phyloP scores from a whole-genome alignment of 192 early-diverging fungal genomes.

The Gaertneriomyces sp. region DNA sequence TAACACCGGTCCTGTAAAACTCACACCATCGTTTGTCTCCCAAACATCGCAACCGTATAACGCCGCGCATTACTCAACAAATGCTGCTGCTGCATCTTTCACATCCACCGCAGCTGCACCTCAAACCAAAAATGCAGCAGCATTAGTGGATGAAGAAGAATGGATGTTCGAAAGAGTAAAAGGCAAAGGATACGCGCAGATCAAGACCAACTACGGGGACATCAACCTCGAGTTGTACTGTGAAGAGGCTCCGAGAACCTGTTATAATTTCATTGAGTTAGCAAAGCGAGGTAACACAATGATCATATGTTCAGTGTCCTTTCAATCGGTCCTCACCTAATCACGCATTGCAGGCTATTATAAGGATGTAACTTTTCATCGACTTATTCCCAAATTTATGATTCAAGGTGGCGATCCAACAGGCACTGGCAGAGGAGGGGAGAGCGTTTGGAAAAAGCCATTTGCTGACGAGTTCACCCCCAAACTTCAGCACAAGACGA shows the following conservation, averaged over 20 bases:
- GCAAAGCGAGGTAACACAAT: conserved; percentile 52
- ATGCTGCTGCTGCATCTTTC: conserved; percentile 71
- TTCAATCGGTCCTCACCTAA: background rate
- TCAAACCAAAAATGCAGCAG: conserved; percentile 66
- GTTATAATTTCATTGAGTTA: conserved; percentile 89
- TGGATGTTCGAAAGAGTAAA: conserved; percentile 83
- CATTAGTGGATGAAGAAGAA: conserved; percentile 75
- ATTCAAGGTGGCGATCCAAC: conserved; percentile 95
- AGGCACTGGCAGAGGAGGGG: conserved; percentile 68
- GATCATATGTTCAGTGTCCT: background rate
- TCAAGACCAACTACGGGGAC: conserved; percentile 80
- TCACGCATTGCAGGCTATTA: conserved; percentile 62
- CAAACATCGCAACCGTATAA: conserved; percentile 60
- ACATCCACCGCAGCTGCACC: conserved; percentile 81
- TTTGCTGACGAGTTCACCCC: conserved; percentile 53
- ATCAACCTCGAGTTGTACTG: conserved; percentile 79
- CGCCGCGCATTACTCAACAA: conserved; percentile 80
- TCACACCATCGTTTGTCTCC: conserved; percentile 46
- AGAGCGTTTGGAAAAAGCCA: conserved; percentile 71
- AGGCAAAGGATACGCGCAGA: conserved; percentile 69
- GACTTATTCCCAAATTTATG: conserved; percentile 81
- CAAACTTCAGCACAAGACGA: conserved; percentile 66
- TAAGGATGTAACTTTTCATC: conserved; percentile 82
- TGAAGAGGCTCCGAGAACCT: conserved; percentile 77
- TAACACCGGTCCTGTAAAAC: background rate